Percentiles rank a stretch among this genome's conserved stretches.
Conservation (phyloP, 1,284 basidiomycete species). For the Grifola frondosa region DNA sequence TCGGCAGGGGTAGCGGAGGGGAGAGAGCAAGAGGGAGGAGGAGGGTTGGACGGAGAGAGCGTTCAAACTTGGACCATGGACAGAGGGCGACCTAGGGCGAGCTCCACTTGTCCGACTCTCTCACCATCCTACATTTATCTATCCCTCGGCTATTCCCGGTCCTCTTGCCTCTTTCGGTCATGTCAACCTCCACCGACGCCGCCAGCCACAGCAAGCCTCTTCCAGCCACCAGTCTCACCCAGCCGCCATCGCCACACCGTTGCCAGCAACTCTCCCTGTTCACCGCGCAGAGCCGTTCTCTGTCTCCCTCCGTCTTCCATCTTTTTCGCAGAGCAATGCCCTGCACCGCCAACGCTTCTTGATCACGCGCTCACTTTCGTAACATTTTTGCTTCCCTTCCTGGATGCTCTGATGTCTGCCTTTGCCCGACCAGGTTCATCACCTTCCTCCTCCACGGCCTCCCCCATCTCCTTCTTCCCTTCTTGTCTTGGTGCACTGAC, state of each 20-base stretch:
- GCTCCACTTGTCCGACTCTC: conserved; percentile 2
- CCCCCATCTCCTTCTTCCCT: too few relatives aligned
- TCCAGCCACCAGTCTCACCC: too few relatives aligned
- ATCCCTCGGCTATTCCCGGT: conserved; percentile 11
- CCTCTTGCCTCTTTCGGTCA: neutral
- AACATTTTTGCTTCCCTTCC: too few relatives aligned
- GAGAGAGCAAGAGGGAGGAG: conserved; percentile 35
- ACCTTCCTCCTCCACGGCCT: too few relatives aligned
- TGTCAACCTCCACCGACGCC: neutral
- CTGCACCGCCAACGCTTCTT: too few relatives aligned
- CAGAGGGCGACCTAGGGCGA: conserved; percentile 15
- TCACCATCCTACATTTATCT: conserved; percentile 9
- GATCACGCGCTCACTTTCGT: too few relatives aligned
- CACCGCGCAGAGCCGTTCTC: too few relatives aligned
- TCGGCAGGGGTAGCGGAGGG: conserved; percentile 55
- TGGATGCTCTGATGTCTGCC: too few relatives aligned
- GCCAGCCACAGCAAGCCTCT: neutral
- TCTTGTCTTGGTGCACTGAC: too few relatives aligned
- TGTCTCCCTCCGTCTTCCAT: too few relatives aligned
- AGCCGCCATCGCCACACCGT: neutral
- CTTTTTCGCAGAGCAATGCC: too few relatives aligned
- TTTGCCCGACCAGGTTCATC: too few relatives aligned
- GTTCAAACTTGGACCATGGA: conserved; percentile 31
- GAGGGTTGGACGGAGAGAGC: conserved; percentile 20
- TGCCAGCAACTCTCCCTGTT: neutral